Evolutionary conservation across 192 early-diverging fungal species (phyloP), one percentile per base, ranked within the genome.

Genomic region (Umbelopsis isabellina): DNA sequence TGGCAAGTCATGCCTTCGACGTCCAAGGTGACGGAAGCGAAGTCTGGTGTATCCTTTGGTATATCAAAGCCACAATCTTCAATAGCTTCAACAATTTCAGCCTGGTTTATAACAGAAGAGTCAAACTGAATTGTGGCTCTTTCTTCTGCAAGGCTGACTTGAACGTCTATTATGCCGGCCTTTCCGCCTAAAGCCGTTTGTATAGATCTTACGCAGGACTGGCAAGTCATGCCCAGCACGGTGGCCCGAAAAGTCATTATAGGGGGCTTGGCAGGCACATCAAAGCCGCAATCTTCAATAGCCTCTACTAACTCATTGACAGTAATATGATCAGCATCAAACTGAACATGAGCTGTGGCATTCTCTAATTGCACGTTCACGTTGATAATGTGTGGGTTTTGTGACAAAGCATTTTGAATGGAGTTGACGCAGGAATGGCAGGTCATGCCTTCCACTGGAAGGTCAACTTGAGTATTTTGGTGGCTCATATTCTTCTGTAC

Each of bases 201-300:
- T 49, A 94, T 86, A 1, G 91, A 84, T 9, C 84, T 85, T 6
- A 94, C 94, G 65, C 94, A 96, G 7, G 92, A 91, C 3, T 87
- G 85, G 55, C 96, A 98, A 7, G 95, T 94, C 89, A 98, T 91
- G 3, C 96, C 96, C 3, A 82, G 70, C 46, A 95, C 82, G 23
- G 84, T 72, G 27, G 93, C 69, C 30, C 75, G 75, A 53, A 84
- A 58, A 61, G 84, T 80, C 2, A 67, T 53, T 53, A 49, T 47
- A 25, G 66, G 41, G 46, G 48, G 23, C 18, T 68, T 46, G 25
- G 37, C 61, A 20, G 83, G 83, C 5, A 87, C 89, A 47, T 91
- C 90, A 65, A 92, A 92, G 21, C 91, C 91, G 74, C 88, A 89
- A 41, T 89, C 85, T 61, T 91, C 89, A 33, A 92, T 91, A 5